phyloP scores from a whole-genome alignment of 257 asterid genomes.

The Knoxia roxburghii region DNA sequence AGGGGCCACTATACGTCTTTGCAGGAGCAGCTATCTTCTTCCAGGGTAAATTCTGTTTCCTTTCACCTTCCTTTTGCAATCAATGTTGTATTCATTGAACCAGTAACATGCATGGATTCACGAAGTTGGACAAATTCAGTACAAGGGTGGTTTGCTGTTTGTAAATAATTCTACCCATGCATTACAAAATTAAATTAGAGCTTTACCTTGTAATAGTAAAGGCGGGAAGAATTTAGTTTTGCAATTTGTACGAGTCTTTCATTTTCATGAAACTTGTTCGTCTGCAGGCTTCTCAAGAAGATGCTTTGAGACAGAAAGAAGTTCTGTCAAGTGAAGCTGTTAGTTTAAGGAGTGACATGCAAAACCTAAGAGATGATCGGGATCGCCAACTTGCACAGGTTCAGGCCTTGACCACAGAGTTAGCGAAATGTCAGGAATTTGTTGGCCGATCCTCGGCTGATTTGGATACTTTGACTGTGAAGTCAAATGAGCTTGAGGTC shows the following conservation, averaged over 20 bases:
- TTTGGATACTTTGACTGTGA: constrained; percentile 44
- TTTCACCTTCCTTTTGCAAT: not conserved
- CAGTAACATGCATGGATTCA: not conserved
- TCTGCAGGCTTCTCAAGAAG: constrained; percentile 65
- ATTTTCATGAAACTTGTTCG: not conserved
- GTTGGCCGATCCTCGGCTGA: constrained; percentile 50
- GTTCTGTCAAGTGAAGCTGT: constrained; percentile 58
- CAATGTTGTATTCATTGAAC: not conserved
- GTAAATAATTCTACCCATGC: not conserved
- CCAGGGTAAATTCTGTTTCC: constrained; percentile 41
- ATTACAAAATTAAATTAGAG: not conserved
- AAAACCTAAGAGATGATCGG: constrained; percentile 80
- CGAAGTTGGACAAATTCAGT: not conserved
- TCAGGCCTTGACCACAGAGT: constrained; percentile 49
- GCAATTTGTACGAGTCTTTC: not conserved
- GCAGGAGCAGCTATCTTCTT: constrained; percentile 78
- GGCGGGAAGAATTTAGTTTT: not conserved
- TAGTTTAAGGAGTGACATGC: constrained; percentile 64
- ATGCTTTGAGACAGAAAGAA: constrained; percentile 68
- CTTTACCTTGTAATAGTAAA: not conserved
- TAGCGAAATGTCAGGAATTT: constrained; percentile 53
- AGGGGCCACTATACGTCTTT: constrained; percentile 76
- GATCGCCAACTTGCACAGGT: constrained; percentile 54
- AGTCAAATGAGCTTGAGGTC: constrained; percentile 68
- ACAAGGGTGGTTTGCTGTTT: not conserved